Evolutionary conservation across 768 basidiomycete genomes (phyloP).

Genomic region (Multifurca ochricompacta): DNA sequence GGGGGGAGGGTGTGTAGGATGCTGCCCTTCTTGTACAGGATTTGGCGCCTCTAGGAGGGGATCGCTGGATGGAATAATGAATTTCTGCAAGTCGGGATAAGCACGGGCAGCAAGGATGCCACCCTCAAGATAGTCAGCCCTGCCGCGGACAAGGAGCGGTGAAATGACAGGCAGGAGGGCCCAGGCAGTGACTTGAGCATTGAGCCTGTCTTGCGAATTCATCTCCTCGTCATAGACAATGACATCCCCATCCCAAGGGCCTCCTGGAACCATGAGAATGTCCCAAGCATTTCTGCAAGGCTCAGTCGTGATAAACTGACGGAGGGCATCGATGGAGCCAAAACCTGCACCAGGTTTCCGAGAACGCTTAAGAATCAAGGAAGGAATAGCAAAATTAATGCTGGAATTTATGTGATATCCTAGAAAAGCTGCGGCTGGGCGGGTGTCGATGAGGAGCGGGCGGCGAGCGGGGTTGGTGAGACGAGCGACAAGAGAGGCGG

Average conservation of each 20-base stretch:
- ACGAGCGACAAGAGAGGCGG: conserved; percentile 41
- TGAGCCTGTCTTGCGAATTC: conserved; percentile 54
- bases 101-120: conserved; percentile 58
- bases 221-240: conserved; percentile 76
- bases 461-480: conserved; percentile 37
- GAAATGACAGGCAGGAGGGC: conserved; percentile 56
- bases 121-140: conserved; percentile 62
- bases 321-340: conserved; percentile 57
- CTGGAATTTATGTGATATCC: conserved; percentile 57
- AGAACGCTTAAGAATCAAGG: conserved; percentile 82
- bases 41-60: conserved; percentile 23
- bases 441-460: conserved; percentile 77
- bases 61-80: conserved; percentile 36
- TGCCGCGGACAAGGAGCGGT: conserved; percentile 48
- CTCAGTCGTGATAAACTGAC: conserved; percentile 78
- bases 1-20: conserved; percentile 3
- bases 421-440: conserved; percentile 59
- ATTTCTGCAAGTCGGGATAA: conserved; percentile 46
- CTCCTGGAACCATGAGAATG: conserved; percentile 38
- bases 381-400: conserved; percentile 82
- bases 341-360: conserved; percentile 64
- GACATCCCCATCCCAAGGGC: conserved; percentile 67
- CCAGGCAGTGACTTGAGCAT: conserved; percentile 55
- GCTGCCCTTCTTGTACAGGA: conserved; percentile 25
- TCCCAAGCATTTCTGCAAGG: conserved; percentile 69